phyloP scores from a whole-genome alignment of 2,329 filamentous ascomycete genomes.

The Talaromyces sp. region DNA sequence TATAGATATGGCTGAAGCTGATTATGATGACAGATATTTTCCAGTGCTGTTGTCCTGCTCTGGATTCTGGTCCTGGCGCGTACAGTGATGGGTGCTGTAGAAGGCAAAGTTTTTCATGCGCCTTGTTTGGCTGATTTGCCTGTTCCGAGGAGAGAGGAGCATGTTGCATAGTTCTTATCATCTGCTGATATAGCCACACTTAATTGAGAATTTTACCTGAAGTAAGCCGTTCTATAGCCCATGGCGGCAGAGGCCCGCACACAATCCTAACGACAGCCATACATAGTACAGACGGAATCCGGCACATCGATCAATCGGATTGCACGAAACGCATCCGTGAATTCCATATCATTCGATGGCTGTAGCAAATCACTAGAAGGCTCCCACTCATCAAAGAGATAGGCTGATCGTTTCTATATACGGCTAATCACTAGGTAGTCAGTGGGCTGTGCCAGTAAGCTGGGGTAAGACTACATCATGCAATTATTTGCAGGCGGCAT shows the following conservation, averaged over 20 bases:
- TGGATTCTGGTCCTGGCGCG: conserved; percentile 54
- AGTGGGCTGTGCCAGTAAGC: background rate
- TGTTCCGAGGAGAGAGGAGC: background rate
- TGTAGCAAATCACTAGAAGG: background rate
- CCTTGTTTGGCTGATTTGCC: conserved; percentile 49
- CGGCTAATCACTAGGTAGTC: background rate
- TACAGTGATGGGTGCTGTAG: conserved; percentile 48
- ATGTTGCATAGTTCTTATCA: background rate
- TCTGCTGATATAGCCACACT: background rate
- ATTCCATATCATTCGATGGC: background rate
- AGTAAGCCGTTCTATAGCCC: background rate
- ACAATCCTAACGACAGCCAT: background rate
- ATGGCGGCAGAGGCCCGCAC: background rate
- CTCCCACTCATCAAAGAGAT: background rate
- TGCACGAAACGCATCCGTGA: background rate
- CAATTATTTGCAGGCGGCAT: background rate
- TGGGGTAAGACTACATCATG: background rate
- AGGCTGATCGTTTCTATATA: background rate
- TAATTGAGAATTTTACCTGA: background rate
- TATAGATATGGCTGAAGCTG: background rate
- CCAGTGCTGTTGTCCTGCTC: conserved; percentile 50
- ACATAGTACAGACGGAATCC: background rate
- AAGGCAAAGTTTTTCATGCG: conserved; percentile 52
- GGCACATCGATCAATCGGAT: background rate
- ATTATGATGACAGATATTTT: conserved; percentile 33